Conservation (phyloP, 2,329 filamentous ascomycete species). For the Nothophoma quercina region DNA sequence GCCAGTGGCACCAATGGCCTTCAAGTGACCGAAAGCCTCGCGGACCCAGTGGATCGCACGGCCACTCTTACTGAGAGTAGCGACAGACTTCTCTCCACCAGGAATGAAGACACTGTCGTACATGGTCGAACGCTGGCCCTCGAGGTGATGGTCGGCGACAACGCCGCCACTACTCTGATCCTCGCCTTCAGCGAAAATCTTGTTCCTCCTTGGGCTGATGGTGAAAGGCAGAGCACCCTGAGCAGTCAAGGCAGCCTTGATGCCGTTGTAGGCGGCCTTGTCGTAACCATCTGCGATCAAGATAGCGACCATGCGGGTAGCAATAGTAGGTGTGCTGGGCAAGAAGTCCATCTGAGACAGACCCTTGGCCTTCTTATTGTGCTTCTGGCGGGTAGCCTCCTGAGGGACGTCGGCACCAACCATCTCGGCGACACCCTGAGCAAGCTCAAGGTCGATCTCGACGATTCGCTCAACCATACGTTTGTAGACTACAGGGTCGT, state of each 20-base stretch:
- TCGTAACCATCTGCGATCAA: conserved; percentile 83
- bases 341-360: conserved; percentile 74
- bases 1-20: conserved; percentile 78
- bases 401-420: conserved; percentile 70
- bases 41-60: conserved; percentile 78
- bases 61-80: conserved; percentile 71
- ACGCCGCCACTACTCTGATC: conserved; percentile 61
- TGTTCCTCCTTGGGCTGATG: conserved; percentile 72
- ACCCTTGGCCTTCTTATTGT: conserved; percentile 71
- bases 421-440: conserved; percentile 72
- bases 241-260: conserved; percentile 69
- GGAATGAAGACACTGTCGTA: conserved; percentile 83
- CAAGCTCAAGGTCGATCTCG: conserved; percentile 76
- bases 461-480: conserved; percentile 71
- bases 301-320: conserved; percentile 75
- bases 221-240: conserved; percentile 73
- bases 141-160: conserved; percentile 77
- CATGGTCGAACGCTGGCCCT: conserved; percentile 80
- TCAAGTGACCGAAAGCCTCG: conserved; percentile 83
- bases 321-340: conserved; percentile 70
- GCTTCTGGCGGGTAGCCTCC: conserved; percentile 63
- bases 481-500: conserved; percentile 78
- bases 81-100: conserved; percentile 70
- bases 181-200: conserved; percentile 69
- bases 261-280: conserved; percentile 67